These are phyloP conservation scores for Wallacemonas rigidus DNA, from an alignment of 208 protist species.

Conservation along the genomic window DNA sequence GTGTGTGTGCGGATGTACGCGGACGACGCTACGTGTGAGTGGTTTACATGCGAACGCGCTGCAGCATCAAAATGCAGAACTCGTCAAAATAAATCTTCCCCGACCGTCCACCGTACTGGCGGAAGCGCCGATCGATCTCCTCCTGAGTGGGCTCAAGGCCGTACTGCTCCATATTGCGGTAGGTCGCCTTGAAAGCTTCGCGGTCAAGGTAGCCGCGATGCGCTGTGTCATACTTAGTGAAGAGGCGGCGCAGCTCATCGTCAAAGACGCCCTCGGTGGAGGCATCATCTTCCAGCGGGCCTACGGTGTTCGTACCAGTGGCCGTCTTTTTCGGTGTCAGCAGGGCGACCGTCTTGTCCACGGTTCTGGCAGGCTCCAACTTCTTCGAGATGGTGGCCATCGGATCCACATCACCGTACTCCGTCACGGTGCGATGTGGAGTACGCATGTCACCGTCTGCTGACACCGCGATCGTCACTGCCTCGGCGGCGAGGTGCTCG, in stretches of 20 bases:
- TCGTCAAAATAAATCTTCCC: constrained; percentile 76
- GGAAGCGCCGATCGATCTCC: constrained; percentile 60
- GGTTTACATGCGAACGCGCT: constrained; percentile 75
- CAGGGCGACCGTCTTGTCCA: background rate
- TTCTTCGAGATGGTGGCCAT: constrained; percentile 15
- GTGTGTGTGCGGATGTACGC: background rate
- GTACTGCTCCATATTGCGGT: constrained; percentile 80
- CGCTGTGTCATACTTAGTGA: constrained; percentile 57
- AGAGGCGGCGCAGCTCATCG: constrained; percentile 65
- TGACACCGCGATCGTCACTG: background rate
- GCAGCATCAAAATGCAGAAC: constrained; percentile 89
- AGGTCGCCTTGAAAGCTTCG: constrained; percentile 67
- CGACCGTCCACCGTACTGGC: constrained; percentile 41
- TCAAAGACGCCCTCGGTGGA: constrained; percentile 35
- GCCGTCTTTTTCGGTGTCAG: constrained; percentile 11
- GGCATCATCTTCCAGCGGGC: background rate
- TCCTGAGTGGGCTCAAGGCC: constrained; percentile 54
- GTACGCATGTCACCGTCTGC: background rate
- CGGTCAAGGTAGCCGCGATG: constrained; percentile 71
- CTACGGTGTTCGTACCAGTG: background rate
- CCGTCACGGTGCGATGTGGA: constrained; percentile 2
- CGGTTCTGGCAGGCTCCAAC: constrained; percentile 5
- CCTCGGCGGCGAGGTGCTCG: background rate
- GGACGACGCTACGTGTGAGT: background rate
- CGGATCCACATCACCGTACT: background rate